Evolutionary conservation across 805 yeast genomes (phyloP).

Genomic region (Kazachstania africana): DNA sequence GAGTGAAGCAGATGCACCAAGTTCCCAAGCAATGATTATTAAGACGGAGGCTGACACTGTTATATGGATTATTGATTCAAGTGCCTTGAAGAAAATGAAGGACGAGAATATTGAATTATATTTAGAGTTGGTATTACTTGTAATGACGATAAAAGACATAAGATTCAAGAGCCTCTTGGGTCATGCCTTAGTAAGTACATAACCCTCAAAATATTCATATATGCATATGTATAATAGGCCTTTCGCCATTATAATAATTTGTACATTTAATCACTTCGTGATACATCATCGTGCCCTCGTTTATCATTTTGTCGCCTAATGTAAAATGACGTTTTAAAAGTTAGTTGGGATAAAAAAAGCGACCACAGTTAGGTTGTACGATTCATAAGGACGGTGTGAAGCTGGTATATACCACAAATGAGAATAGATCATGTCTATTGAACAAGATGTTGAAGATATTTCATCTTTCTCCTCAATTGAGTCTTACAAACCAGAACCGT

Average conservation of each 20-base stretch:
- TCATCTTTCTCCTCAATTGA: conserved; percentile 21
- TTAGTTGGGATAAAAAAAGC: too few species aligned
- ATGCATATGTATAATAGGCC: too few species aligned
- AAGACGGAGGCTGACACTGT: conserved; percentile 49
- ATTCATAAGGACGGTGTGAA: too few species aligned
- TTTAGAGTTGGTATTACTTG: conserved; percentile 51
- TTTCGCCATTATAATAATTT: too few species aligned
- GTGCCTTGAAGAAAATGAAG: conserved; percentile 35
- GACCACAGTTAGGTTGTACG: too few species aligned
- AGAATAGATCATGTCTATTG: too few species aligned
- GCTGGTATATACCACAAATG: too few species aligned
- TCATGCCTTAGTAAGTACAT: conserved; percentile 55
- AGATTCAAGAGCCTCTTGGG: conserved; percentile 69
- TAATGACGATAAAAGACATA: conserved; percentile 51
- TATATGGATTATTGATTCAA: conserved; percentile 54
- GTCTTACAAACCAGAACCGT: conserved; percentile 18
- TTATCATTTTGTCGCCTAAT: too few species aligned
- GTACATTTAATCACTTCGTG: too few species aligned
- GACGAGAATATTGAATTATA: conserved; percentile 41
- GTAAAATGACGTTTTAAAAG: too few species aligned
- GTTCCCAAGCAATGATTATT: conserved; percentile 29
- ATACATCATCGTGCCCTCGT: too few species aligned
- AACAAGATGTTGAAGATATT: conserved; percentile 18
- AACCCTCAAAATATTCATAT: neutral
- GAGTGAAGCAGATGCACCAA: too few species aligned